Base-by-base conservation (phyloP, 2,329 filamentous ascomycete species). In the Lasiodiplodia citricola region DNA sequence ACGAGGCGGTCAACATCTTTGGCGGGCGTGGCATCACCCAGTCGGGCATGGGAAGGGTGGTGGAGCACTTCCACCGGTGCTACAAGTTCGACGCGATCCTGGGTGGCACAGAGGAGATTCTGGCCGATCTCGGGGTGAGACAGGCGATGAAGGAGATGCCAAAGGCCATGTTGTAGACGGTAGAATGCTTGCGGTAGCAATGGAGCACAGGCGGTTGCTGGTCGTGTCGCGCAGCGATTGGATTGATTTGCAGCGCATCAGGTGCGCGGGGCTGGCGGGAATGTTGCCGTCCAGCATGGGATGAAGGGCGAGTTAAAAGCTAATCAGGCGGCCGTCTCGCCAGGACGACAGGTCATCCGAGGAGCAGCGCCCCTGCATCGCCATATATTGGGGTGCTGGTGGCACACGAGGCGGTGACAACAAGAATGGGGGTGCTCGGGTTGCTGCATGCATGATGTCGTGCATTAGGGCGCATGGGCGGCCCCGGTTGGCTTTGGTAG, bases 81-180 rank as follows among this genome's bases (percentile, higher is more conserved):
- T 92, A 94, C 81, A 96, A 96, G 82, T 96, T 84, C 69, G 83
- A 85, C 75, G 83, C 83, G 4, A 84, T 85, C 70, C 80, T 95
- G 31, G 93, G 93, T 69, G 93, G 93, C 13, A 91, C 92, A 1
- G 93, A 96, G 80, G 93, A 96, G 82, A 90, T 96, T 70, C 78
- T 96, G 69, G 91, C 87, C 5, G 93, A 96, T 80, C 79, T 96
- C 66, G 93, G 92, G 10, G 92, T 96, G 1, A 85, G 92, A 72
- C 93, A 96, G 81, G 93, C 93, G 25, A 89, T 96, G 85, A 92
- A 90, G 80, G 87, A 88, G 72, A 94, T 97, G 84, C 93, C 93
- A 37, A 95, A 95, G 83, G 88, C 91, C 31, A 93, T 92, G 86
- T 78, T 96, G 78, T 96, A 89, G 70, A 73, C 38, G 37, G 55